These are phyloP conservation scores for Sedum album DNA, from an alignment of 164 flowering plant genomes.

Conservation along the genomic window DNA sequence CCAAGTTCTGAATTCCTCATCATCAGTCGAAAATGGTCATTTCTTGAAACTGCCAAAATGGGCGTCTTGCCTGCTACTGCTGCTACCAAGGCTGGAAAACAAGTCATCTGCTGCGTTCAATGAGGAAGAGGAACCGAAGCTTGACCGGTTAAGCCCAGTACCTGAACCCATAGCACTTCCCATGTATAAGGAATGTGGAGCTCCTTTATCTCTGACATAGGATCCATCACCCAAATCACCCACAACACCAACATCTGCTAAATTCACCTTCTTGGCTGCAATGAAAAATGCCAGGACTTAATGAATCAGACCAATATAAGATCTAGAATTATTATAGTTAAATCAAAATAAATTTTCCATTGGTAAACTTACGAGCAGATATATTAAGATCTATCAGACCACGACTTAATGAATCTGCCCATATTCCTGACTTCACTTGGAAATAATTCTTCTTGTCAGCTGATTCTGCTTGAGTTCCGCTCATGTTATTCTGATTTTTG, in stretches of 20 bases:
- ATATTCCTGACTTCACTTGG: constrained; percentile 94
- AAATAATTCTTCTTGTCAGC: constrained; percentile 56
- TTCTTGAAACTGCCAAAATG: constrained; percentile 43
- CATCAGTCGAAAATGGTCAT: neutral
- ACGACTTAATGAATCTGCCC: constrained; percentile 98
- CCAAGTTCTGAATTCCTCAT: too few species aligned
- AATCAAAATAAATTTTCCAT: neutral
- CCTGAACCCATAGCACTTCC: constrained; percentile 83
- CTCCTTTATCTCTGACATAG: constrained; percentile 59
- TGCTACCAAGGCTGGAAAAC: constrained; percentile 45
- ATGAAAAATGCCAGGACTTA: neutral
- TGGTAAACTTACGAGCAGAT: constrained; percentile 71
- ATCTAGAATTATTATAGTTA: neutral
- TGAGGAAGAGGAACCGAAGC: constrained; percentile 28
- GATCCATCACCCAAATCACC: constrained; percentile 35
- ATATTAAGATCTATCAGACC: constrained; percentile 96
- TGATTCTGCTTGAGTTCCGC: constrained; percentile 27
- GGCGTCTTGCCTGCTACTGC: constrained; percentile 25
- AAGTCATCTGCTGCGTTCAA: constrained; percentile 37
- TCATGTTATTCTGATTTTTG: constrained; percentile 17
- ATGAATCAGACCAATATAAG: too few species aligned
- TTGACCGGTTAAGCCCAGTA: constrained; percentile 52
- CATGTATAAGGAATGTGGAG: constrained; percentile 47
- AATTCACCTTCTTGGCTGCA: constrained; percentile 78
- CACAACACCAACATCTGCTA: constrained; percentile 81